Evolutionary conservation across 306 rosid genomes (phyloP).

Genomic region (Trifolium fragiferum): DNA sequence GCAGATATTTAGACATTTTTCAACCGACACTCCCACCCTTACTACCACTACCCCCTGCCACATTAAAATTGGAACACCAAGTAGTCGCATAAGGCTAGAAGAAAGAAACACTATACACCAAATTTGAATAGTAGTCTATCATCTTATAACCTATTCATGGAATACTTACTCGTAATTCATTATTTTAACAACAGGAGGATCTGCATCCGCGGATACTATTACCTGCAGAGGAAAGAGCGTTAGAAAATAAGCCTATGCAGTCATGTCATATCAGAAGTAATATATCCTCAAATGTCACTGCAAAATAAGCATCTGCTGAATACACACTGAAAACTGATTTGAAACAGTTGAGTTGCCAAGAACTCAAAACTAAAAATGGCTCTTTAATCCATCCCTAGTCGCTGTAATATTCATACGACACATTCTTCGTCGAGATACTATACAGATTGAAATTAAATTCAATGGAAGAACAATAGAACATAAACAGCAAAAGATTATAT

Average conservation of each 20-base stretch:
- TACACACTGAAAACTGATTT: slow-evolving; percentile 20
- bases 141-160: not conserved
- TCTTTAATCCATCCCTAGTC: not conserved
- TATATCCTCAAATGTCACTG: slow-evolving; percentile 4
- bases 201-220: slow-evolving; percentile 88
- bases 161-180: slow-evolving; percentile 82
- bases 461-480: not conserved
- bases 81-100: slow-evolving; percentile 24
- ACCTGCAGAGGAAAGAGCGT: slow-evolving; percentile 57
- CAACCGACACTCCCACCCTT: not conserved
- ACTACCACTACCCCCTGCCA: slow-evolving; percentile 18
- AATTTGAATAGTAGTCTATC: slow-evolving; percentile 21
- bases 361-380: slow-evolving; percentile 16
- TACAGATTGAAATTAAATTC: slow-evolving; percentile 6
- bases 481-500: not conserved
- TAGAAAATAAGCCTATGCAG: slow-evolving; percentile 23
- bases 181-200: slow-evolving; percentile 93
- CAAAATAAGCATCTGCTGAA: not conserved
- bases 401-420: slow-evolving; percentile 4
- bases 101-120: slow-evolving; percentile 13
- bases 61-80: slow-evolving; percentile 17
- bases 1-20: slow-evolving; percentile 3
- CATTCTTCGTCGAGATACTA: not conserved
- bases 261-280: slow-evolving; percentile 24
- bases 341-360: slow-evolving; percentile 16